phyloP scores from a whole-genome alignment of 345 rosid species.

The Cardamine occulta region DNA sequence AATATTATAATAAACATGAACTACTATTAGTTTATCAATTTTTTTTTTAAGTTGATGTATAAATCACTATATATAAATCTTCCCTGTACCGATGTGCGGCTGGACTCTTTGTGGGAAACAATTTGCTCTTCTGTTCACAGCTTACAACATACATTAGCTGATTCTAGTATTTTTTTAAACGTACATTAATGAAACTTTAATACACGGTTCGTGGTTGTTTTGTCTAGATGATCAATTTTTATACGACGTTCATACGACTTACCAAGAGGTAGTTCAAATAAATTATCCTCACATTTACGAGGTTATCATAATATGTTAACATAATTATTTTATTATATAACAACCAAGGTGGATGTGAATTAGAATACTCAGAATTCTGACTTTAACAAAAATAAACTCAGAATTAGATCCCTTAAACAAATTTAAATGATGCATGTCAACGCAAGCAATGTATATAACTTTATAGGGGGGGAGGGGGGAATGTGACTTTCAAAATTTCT shows the following conservation, averaged over 20 bases:
- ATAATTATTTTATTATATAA: background rate
- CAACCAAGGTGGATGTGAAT: background rate
- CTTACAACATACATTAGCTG: slow-evolving; percentile 20
- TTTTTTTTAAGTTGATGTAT: background rate
- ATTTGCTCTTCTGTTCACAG: slow-evolving; percentile 31
- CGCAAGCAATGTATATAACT: slow-evolving; percentile 5
- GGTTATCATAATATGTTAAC: background rate
- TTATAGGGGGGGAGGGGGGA: background rate
- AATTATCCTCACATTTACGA: background rate
- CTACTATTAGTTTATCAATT: no score
- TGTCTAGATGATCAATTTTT: background rate
- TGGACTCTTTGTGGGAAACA: slow-evolving; percentile 36
- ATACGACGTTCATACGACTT: slow-evolving; percentile 5
- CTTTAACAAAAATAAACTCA: background rate
- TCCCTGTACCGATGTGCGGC: slow-evolving; percentile 32
- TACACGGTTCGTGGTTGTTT: background rate
- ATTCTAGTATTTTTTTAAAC: background rate
- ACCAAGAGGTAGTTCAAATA: background rate
- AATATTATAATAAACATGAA: no score
- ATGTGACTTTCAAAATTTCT: slow-evolving; percentile 16
- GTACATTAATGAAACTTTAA: background rate
- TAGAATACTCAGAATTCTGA: background rate
- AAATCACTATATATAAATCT: background rate
- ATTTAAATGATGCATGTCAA: background rate
- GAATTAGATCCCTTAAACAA: background rate